Evolutionary conservation across 345 rosid genomes (phyloP), one percentile per base, ranked within the genome.

Genomic region (Punica granatum): DNA sequence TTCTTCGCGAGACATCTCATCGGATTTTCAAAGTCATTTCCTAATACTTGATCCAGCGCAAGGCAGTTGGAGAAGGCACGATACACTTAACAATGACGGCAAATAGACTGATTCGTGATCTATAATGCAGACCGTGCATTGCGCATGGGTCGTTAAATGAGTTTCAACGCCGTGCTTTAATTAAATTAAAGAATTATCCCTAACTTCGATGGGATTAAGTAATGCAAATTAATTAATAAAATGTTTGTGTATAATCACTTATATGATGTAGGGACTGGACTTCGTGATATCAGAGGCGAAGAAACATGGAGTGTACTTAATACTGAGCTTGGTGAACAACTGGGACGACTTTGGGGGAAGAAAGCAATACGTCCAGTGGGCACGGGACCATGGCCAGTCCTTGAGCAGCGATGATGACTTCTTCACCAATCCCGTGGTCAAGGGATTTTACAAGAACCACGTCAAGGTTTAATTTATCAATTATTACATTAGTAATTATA

Each of bases 301-400:
- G 53, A 85, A 76, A 64, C 30, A 74, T 58, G 75, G 82, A 3
- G 69, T 90, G 28, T 71, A 74, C 39, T 8, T 90, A 82, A 83
- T 90, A 46, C 74, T 88, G 59, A 83, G 95, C 74, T 72, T 92
- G 65, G 95, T 77, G 60, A 92, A 92, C 68, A 90, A 88, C 72
- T 90, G 26, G 68, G 68, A 76, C 12, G 92, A 85, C 34, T 84
- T 37, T 44, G 98, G 97, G 16, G 98, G 95, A 32, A 84, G 72
- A 49, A 9, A 65, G 4, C 80, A 79, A 11, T 90, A 92, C 41
- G 97, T 85, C 26, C 60, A 83, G 68, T 92, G 98, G 95, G 95
- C 84, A 68, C 80, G 67, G 62, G 69, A 77, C 13, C 69, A 69
- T 26, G 85, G 88, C 7, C 73, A 69, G 28, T 53, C 70, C 36